Evolutionary conservation across 345 rosid species (phyloP), one percentile per base, ranked within the genome.

Genomic region (Salix viminalis): DNA sequence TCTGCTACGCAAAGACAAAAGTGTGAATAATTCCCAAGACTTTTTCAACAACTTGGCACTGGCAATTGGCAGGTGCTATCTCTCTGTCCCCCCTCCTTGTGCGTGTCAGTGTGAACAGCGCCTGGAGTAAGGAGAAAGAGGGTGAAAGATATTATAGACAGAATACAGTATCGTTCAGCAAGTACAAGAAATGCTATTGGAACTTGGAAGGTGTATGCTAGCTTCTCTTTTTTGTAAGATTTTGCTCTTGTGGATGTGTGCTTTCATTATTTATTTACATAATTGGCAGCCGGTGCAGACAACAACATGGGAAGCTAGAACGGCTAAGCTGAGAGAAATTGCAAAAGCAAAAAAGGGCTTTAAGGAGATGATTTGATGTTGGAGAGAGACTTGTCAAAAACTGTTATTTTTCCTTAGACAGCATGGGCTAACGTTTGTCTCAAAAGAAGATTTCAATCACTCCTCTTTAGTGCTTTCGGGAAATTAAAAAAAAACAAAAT

Each of bases 371-470:
- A 73, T 65, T 54, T 71, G 81, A 75, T 56, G 50, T 71, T 75
- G 84, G 72, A 58, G 46, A 68, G 79, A 68, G 79, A 42, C 77
- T 66, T 18, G 26, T 61, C 3, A 65, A 58, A 41, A 75, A 39
- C 42, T 72, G 61, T 37, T 79, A 26, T 77, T 65, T 75, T 67
- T 34, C 37, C 23, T 39, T 23, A 64, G 77, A 64, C 76, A 48
- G 72, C 79, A 37, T 11, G 65, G 78, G 82, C 76, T 68, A 70
- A 58, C 46, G 50, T 42, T 23, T 11, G 69, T 62, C 18, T 42
- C 67, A 42, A 76, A 81, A 83, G 84, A 74, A 83, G 78, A 74
- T 75, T 75, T 79, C 67, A 21, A 69, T 76, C 54, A 76, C 83
- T 73, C 82, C 52, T 46, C 76, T 74, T 71, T 41, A 2, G 60